These are phyloP conservation scores for Solanum corneliomulleri DNA, from an alignment of 257 asterid species.

Conservation along the genomic window DNA sequence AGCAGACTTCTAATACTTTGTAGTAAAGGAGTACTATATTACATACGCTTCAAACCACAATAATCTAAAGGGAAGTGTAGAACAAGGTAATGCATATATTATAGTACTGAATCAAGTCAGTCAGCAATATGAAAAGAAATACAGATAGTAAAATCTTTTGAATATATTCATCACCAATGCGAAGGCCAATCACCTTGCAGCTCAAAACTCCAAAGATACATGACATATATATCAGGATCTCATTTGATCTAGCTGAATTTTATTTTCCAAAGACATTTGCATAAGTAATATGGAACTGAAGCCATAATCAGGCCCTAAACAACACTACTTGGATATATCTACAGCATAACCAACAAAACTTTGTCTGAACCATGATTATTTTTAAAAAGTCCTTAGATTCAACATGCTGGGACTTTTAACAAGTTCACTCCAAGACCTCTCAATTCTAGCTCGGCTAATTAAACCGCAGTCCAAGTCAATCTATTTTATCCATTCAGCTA, in stretches of 20 bases:
- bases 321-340: not conserved
- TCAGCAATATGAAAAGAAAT: not conserved
- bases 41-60: conserved; percentile 11
- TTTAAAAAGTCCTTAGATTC: not conserved
- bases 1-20: conserved; percentile 99
- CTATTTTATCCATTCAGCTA: not conserved
- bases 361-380: not conserved
- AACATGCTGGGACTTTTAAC: not conserved
- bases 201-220: not conserved
- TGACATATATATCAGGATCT: not conserved
- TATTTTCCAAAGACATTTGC: not conserved
- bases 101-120: not conserved
- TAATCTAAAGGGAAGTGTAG: not conserved
- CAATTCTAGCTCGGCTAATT: not conserved
- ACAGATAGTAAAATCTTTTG: not conserved
- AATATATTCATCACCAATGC: not conserved
- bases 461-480: not conserved
- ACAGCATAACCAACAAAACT: not conserved
- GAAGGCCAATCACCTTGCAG: not conserved
- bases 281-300: not conserved
- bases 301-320: not conserved
- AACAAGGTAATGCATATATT: not conserved
- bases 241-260: not conserved
- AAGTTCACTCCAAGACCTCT: not conserved
- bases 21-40: conserved; percentile 29